Conservation (phyloP, 805 yeast genomes). For the Candida pseudofarinosa region DNA sequence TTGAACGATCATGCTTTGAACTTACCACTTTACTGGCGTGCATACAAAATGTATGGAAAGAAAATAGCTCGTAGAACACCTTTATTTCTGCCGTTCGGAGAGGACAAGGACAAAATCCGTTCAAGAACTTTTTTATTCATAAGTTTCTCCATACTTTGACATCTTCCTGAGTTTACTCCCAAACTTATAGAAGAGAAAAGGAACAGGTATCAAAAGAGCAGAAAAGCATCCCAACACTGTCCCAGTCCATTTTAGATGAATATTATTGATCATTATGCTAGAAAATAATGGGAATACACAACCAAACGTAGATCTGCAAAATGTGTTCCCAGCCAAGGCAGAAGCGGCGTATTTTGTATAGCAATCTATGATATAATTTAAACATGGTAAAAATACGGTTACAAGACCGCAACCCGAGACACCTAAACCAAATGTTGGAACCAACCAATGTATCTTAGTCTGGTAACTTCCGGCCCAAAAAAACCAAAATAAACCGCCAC, state of each 20-base stretch:
- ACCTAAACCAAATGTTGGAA: not conserved
- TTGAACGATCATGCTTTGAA: too few species aligned
- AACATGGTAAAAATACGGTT: not conserved
- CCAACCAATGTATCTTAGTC: not conserved
- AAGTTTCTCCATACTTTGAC: constrained; percentile 7
- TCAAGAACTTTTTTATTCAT: too few species aligned
- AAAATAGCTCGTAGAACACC: too few species aligned
- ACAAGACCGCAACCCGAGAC: not conserved
- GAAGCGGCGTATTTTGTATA: not conserved
- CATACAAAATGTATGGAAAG: too few species aligned
- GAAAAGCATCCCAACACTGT: constrained; percentile 2
- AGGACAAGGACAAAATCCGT: too few species aligned
- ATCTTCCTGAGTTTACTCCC: constrained; percentile 4
- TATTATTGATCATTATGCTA: not conserved
- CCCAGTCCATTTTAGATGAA: not conserved
- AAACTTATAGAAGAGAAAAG: constrained; percentile 5
- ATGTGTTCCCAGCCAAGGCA: constrained; percentile 1
- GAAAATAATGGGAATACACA: not conserved
- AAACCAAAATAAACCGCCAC: constrained; percentile 1
- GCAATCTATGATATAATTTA: constrained; percentile 1
- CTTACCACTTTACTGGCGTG: too few species aligned
- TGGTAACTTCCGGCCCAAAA: not conserved
- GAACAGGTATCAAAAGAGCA: constrained; percentile 1
- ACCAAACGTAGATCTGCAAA: not conserved
- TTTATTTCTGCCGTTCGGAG: too few species aligned